Percentiles rank a stretch among this genome's conserved stretches.
Conservation (phyloP, 768 basidiomycete genomes). For the Heimioporus sp. region DNA sequence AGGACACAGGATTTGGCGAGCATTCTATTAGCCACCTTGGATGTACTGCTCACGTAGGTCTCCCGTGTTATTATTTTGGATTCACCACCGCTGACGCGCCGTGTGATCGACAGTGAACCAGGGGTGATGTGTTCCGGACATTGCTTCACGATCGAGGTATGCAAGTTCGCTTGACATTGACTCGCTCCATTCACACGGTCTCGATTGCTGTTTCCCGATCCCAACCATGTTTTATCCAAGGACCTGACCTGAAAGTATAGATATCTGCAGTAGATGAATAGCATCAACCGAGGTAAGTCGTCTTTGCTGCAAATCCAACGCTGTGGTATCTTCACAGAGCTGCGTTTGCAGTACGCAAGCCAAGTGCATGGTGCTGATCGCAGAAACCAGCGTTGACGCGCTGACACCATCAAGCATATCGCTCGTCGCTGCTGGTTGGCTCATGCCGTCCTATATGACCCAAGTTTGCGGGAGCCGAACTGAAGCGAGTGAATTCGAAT, state of each 20-base stretch:
- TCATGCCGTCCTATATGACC: no score
- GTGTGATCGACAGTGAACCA: slow-evolving; percentile 78
- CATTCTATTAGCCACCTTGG: slow-evolving; percentile 82
- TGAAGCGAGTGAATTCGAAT: no score
- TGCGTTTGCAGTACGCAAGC: slow-evolving; percentile 83
- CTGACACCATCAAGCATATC: slow-evolving; percentile 48
- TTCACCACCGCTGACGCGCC: neutral
- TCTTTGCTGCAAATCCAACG: neutral
- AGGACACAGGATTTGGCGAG: slow-evolving; percentile 85
- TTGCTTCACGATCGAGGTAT: slow-evolving; percentile 90
- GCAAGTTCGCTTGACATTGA: slow-evolving; percentile 1
- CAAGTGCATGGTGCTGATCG: slow-evolving; percentile 88
- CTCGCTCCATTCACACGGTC: neutral
- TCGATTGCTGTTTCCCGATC: neutral
- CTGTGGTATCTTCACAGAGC: slow-evolving; percentile 44
- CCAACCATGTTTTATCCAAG: slow-evolving; percentile 79
- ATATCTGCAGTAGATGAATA: slow-evolving; percentile 91
- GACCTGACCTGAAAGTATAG: slow-evolving; percentile 62
- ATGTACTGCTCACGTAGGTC: slow-evolving; percentile 72
- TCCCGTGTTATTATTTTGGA: neutral
- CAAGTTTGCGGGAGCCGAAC: no score
- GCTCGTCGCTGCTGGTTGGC: no score
- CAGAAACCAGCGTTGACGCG: slow-evolving; percentile 73
- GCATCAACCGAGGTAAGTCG: slow-evolving; percentile 75
- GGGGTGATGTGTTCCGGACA: slow-evolving; percentile 82